Conservation (phyloP, 202 grass and related monocot genomes). For the Panicum virgatum region DNA sequence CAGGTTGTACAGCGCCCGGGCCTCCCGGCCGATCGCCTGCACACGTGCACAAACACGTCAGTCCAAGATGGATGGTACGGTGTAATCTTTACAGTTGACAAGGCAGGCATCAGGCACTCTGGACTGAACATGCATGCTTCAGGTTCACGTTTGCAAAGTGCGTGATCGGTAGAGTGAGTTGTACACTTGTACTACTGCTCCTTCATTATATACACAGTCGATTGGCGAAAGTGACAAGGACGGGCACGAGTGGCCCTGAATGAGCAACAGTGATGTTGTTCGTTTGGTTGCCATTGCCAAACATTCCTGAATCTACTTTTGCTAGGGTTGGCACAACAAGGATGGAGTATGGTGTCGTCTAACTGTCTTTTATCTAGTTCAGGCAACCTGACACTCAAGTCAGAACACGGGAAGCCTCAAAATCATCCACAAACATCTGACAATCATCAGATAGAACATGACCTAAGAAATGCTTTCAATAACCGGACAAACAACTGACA, state of each 20-base stretch:
- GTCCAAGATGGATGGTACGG: neutral
- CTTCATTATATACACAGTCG: neutral
- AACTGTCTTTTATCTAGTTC: neutral
- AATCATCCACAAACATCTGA: neutral
- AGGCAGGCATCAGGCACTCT: neutral
- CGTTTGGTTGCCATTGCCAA: neutral
- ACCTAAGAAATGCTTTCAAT: too few species aligned
- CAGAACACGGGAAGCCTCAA: neutral
- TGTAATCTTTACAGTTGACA: neutral
- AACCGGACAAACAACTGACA: too few species aligned
- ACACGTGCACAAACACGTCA: neutral
- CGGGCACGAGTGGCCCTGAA: neutral
- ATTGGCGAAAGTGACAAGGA: conserved; percentile 9
- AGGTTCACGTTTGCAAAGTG: neutral
- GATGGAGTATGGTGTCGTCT: neutral
- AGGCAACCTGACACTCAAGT: neutral
- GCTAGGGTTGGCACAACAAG: neutral
- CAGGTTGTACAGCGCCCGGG: conserved; percentile 55
- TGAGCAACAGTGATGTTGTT: neutral
- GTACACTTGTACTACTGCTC: neutral
- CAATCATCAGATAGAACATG: too few species aligned
- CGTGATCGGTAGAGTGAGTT: neutral
- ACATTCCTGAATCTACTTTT: neutral
- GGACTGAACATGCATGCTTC: neutral
- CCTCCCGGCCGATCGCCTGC: conserved; percentile 59